phyloP scores from a whole-genome alignment of 176 grass and related monocot genomes.

The Raddia guianensis region DNA sequence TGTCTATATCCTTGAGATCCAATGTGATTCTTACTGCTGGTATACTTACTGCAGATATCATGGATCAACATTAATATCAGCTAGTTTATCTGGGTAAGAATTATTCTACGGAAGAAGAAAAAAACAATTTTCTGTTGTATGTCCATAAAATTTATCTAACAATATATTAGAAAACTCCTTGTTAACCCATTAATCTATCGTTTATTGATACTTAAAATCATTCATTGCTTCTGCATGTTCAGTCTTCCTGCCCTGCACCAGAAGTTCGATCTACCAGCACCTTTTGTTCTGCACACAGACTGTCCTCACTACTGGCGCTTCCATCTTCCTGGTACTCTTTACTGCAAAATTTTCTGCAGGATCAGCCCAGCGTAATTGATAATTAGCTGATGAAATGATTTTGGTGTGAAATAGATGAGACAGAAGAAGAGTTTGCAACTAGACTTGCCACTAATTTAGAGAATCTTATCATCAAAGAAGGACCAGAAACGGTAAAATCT shows the following conservation, averaged over 20 bases:
- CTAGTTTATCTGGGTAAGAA: conserved; percentile 82
- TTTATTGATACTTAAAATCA: background rate
- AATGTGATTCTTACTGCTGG: conserved; percentile 18
- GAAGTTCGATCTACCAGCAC: conserved; percentile 95
- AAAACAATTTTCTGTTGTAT: background rate
- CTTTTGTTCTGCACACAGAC: conserved; percentile 95
- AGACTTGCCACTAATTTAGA: conserved; percentile 93
- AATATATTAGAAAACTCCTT: background rate
- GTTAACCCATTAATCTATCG: background rate
- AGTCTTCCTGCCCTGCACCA: conserved; percentile 95
- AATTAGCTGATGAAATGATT: conserved; percentile 35
- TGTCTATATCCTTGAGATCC: background rate
- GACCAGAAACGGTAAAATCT: conserved; percentile 81
- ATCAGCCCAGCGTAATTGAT: background rate
- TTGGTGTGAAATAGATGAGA: conserved; percentile 60
- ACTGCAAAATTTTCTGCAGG: conserved; percentile 23
- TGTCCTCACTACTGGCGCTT: conserved; percentile 94
- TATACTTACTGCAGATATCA: conserved; percentile 77
- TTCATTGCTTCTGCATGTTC: conserved; percentile 42
- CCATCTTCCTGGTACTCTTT: conserved; percentile 81
- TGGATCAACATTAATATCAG: conserved; percentile 92
- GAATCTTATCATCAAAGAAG: conserved; percentile 97
- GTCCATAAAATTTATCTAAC: conserved; percentile 33
- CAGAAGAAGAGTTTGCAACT: conserved; percentile 88
- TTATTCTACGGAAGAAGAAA: conserved; percentile 17